Evolutionary conservation across 768 basidiomycete species (phyloP).

Genomic region (Cubamyces lactineus): DNA sequence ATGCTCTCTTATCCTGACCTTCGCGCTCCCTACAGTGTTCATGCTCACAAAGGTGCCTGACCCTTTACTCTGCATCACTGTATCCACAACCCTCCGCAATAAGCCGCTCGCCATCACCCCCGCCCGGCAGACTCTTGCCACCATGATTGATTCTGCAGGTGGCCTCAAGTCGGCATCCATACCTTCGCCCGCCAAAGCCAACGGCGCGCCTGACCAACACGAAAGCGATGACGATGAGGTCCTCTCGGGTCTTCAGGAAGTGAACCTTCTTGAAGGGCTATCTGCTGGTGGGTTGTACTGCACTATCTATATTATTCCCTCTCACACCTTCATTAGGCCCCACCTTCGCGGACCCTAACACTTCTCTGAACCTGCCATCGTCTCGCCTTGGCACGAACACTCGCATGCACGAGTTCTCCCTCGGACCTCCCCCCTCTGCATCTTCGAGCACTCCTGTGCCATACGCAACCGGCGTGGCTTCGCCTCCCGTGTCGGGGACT

Average conservation of each 20-base stretch:
- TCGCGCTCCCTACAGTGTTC: conserved; percentile 55
- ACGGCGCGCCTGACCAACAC: conserved; percentile 28
- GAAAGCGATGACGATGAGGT: conserved; percentile 45
- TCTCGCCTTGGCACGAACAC: conserved; percentile 70
- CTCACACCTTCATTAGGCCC: conserved; percentile 41
- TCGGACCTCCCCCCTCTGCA: conserved; percentile 57
- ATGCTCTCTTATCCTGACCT: not conserved
- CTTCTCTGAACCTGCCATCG: conserved; percentile 59
- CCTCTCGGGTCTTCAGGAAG: conserved; percentile 60
- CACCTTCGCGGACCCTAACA: conserved; percentile 39
- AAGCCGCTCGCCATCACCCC: conserved; percentile 59
- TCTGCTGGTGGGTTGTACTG: conserved; percentile 47
- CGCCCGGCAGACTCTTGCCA: conserved; percentile 38
- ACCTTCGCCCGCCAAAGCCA: conserved; percentile 35
- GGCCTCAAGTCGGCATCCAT: conserved; percentile 23
- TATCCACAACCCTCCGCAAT: conserved; percentile 86
- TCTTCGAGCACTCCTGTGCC: conserved; percentile 51
- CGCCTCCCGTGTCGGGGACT: not conserved
- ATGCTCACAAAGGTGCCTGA: conserved; percentile 68
- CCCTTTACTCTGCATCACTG: conserved; percentile 82
- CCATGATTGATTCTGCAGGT: conserved; percentile 38
- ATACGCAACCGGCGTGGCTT: conserved; percentile 44
- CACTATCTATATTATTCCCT: conserved; percentile 28
- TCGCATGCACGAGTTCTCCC: conserved; percentile 64
- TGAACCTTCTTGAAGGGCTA: conserved; percentile 70